Percentiles rank a stretch among this genome's conserved stretches.
Conservation (phyloP, 441 rosid species). For the Euphorbia schlechtendalii region DNA sequence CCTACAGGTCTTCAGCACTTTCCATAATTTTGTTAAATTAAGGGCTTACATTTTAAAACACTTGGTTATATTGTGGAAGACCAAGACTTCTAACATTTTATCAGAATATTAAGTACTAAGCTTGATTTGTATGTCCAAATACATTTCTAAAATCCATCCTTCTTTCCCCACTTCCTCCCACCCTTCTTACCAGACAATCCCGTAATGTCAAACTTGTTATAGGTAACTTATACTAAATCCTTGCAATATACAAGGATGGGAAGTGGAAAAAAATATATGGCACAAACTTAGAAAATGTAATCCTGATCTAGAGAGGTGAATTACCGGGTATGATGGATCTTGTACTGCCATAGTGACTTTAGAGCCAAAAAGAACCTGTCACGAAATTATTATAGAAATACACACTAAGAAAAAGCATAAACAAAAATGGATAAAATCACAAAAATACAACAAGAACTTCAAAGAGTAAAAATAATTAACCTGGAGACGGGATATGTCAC, state of each 20-base stretch:
- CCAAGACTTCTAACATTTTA: slow-evolving; percentile 1
- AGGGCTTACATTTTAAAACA: not conserved
- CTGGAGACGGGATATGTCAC: slow-evolving; percentile 98
- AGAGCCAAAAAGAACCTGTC: slow-evolving; percentile 84
- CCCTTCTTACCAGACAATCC: not conserved
- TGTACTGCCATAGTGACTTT: slow-evolving; percentile 85
- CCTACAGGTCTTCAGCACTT: not conserved
- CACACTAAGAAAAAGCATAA: not conserved
- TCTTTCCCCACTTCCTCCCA: not conserved
- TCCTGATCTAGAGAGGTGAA: slow-evolving; percentile 8
- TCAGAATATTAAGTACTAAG: not conserved
- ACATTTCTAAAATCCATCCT: not conserved
- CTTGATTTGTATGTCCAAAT: not conserved
- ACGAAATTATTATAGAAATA: slow-evolving; percentile 16
- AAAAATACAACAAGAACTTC: not conserved
- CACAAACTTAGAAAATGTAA: not conserved
- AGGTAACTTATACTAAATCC: not conserved
- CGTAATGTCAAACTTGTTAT: not conserved
- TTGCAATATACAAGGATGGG: not conserved
- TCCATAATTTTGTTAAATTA: not conserved
- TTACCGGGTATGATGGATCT: slow-evolving; percentile 99
- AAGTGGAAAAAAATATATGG: not conserved
- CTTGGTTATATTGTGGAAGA: not conserved
- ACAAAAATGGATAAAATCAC: not conserved
- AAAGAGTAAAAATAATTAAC: slow-evolving; percentile 27